Base-by-base conservation (phyloP, 2,329 filamentous ascomycete species). In the Diplodia sapinea region DNA sequence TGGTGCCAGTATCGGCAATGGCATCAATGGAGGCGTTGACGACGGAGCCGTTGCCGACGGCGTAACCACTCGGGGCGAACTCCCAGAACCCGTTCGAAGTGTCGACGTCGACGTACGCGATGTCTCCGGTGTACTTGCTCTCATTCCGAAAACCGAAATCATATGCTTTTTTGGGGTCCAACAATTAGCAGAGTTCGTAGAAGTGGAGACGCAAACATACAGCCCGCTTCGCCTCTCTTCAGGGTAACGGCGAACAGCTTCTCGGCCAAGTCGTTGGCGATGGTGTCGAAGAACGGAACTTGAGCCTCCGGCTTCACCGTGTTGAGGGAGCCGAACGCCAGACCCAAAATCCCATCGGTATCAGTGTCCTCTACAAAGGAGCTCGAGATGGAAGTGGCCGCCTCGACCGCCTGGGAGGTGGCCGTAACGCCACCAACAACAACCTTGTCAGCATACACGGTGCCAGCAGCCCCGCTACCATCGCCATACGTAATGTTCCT, bases 1-100 rank as follows among this genome's bases (percentile, higher is more conserved):
- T 89, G 67, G 89, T 91, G 65, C 89, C 90, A 2, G 89, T 92
- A 79, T 92, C 89, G 73, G 87, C 87, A 75, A 92, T 91, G 71
- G 83, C 84, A 51, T 75, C 71, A 76, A 87, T 83, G 69, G 78
- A 73, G 56, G 75, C 66, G 47, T 76, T 73, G 67, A 80, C 79
- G 76, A 79, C 71, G 31, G 72, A 62, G 20, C 74, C 74, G 68
- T 75, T 75, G 64, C 86, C 88, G 64, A 89, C 74, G 49, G 79
- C 79, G 78, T 88, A 89, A 23, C 84, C 86, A 29, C 81, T 80
- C 12, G 86, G 80, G 23, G 80, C 83, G 76, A 91, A 85, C 68
- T 84, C 78, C 89, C 89, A 91, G 81, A 85, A 90, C 4, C 87
- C 86, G 68, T 90, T 82, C 26, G 82, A 81, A 66, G 74, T 83